Evolutionary conservation across 2,329 filamentous ascomycete genomes (phyloP).

Genomic region (Cucurbitaria berberidis): DNA sequence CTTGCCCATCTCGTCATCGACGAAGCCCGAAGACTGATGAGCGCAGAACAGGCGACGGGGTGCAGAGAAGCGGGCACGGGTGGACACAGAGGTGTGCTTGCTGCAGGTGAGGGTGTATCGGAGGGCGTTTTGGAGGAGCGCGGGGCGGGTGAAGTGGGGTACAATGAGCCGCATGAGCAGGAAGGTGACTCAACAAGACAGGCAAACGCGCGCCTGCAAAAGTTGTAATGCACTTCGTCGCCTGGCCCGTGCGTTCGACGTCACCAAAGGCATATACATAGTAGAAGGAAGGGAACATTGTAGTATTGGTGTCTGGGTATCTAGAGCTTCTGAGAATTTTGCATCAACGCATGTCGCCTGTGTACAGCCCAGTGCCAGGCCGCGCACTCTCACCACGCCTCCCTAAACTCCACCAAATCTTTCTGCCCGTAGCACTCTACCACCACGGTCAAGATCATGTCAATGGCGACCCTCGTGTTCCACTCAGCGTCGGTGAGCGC

Average conservation of each 20-base stretch:
- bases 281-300: not conserved
- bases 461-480: constrained; percentile 71
- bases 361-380: not conserved
- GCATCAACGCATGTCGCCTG: not conserved
- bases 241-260: constrained; percentile 20
- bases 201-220: constrained; percentile 27
- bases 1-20: constrained; percentile 54
- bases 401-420: constrained; percentile 79
- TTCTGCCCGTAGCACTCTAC: constrained; percentile 90
- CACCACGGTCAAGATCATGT: constrained; percentile 88
- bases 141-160: constrained; percentile 41
- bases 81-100: constrained; percentile 18
- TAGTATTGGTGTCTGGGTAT: not conserved
- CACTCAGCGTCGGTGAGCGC: constrained; percentile 51
- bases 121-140: constrained; percentile 31
- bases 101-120: constrained; percentile 24
- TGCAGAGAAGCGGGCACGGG: constrained; percentile 12
- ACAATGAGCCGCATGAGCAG: constrained; percentile 37
- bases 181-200: constrained; percentile 37
- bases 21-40: constrained; percentile 20
- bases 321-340: not conserved
- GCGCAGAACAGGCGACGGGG: constrained; percentile 24
- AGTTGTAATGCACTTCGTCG: constrained; percentile 10
- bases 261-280: constrained; percentile 13
- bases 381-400: constrained; percentile 40